Evolutionary conservation across 2,329 filamentous ascomycete species (phyloP).

Genomic region (Chaetomium sp.): DNA sequence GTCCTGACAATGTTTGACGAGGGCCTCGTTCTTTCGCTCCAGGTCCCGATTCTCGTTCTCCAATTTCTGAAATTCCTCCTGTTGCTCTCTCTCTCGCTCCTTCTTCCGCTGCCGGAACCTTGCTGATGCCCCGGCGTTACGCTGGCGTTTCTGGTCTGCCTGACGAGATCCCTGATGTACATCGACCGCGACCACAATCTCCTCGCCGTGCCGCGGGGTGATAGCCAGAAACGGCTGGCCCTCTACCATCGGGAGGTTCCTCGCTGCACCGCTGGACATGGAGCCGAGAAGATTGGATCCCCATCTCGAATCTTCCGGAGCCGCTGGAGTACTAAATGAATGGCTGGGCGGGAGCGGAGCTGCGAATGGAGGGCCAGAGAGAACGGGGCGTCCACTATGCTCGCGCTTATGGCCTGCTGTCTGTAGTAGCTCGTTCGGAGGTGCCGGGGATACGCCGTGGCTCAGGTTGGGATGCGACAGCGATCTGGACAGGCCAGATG

Average conservation of each 20-base stretch:
- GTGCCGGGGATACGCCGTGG: slow-evolving; percentile 20
- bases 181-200: slow-evolving; percentile 62
- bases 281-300: slow-evolving; percentile 7
- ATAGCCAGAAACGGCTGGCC: slow-evolving; percentile 29
- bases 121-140: slow-evolving; percentile 80
- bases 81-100: slow-evolving; percentile 70
- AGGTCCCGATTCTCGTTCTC: slow-evolving; percentile 63
- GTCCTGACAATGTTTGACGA: slow-evolving; percentile 48
- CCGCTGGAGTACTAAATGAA: background rate
- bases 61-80: slow-evolving; percentile 60
- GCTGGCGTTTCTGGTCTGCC: slow-evolving; percentile 76
- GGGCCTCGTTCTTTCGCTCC: slow-evolving; percentile 47
- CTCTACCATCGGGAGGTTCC: slow-evolving; percentile 22
- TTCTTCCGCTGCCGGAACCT: slow-evolving; percentile 76
- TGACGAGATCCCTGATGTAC: slow-evolving; percentile 74
- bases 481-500: slow-evolving; percentile 26
- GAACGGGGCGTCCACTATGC: slow-evolving; percentile 15
- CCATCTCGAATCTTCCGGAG: slow-evolving; percentile 19
- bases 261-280: slow-evolving; percentile 13
- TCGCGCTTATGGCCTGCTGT: slow-evolving; percentile 15
- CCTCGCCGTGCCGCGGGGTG: slow-evolving; percentile 33
- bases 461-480: slow-evolving; percentile 32
- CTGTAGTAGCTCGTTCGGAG: slow-evolving; percentile 16
- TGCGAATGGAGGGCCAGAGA: slow-evolving; percentile 16
- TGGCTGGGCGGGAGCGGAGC: slow-evolving; percentile 9